A percentile compares a stretch with the other conserved stretches of the same genome.
These are phyloP conservation scores for Chlorella vulgaris DNA, from an alignment of 139 green algal genomes.

Conservation along the genomic window DNA sequence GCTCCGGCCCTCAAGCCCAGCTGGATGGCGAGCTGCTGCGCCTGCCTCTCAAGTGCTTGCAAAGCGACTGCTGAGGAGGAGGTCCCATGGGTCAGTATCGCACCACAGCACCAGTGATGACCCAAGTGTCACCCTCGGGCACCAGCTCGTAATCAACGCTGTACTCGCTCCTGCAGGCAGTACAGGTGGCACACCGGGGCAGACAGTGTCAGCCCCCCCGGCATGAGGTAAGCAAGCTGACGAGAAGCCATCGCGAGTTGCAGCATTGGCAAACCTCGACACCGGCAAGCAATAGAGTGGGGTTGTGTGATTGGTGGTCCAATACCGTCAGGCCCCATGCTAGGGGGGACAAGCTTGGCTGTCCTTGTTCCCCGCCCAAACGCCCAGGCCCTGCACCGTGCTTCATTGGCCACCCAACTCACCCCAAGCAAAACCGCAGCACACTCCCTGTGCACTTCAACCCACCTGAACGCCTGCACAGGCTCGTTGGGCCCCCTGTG, in stretches of 20 bases:
- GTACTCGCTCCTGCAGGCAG: constrained; percentile 40
- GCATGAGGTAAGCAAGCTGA: not conserved
- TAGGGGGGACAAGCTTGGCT: no score
- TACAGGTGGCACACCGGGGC: no score
- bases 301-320: no score
- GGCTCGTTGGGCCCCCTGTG: constrained; percentile 13
- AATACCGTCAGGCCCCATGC: no score
- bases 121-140: constrained; percentile 4
- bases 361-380: no score
- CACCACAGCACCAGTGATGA: constrained; percentile 14
- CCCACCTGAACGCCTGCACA: constrained; percentile 20
- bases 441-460: not conserved
- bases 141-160: constrained; percentile 28
- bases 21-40: no score
- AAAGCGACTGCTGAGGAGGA: not conserved
- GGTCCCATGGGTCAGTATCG: not conserved
- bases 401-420: no score
- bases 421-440: not conserved
- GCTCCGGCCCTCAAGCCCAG: no score
- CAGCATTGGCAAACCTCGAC: no score
- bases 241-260: not conserved
- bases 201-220: not conserved
- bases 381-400: no score
- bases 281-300: no score
- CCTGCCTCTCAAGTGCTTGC: no score